Evolutionary conservation across 495 filamentous ascomycete genomes (phyloP).

Genomic region (Terfezia claveryi): DNA sequence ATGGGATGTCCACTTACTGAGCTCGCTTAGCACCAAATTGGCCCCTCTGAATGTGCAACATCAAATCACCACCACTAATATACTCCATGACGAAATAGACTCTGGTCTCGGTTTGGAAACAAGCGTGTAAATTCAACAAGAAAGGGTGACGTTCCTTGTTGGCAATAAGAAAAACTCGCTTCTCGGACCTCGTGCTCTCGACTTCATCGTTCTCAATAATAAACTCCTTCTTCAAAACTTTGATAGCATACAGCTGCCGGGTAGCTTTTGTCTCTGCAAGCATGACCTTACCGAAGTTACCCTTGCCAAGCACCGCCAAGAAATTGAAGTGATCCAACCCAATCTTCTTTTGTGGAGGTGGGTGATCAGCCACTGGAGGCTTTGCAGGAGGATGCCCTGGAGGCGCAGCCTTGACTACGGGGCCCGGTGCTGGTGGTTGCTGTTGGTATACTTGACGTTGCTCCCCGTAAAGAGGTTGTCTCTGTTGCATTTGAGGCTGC

Average conservation of each 20-base stretch:
- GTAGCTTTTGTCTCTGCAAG: constrained; percentile 84
- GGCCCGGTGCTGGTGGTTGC: constrained; percentile 3
- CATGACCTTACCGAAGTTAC: constrained; percentile 99
- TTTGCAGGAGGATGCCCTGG: constrained; percentile 19
- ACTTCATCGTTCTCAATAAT: constrained; percentile 99
- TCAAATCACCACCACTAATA: constrained; percentile 94
- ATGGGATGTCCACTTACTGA: constrained; percentile 40
- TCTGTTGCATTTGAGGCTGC: not conserved
- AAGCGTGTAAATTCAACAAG: constrained; percentile 83
- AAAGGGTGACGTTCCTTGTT: constrained; percentile 98
- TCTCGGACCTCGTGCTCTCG: constrained; percentile 95
- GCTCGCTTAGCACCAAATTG: constrained; percentile 90
- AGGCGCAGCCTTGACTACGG: constrained; percentile 8
- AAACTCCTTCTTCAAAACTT: constrained; percentile 99
- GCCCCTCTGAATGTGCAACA: constrained; percentile 95
- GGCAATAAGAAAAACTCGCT: constrained; percentile 86
- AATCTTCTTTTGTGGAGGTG: constrained; percentile 36
- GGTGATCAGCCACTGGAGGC: constrained; percentile 12
- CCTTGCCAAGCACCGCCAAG: constrained; percentile 92
- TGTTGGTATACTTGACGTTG: constrained; percentile 3
- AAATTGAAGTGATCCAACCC: constrained; percentile 99
- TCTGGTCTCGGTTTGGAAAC: constrained; percentile 96
- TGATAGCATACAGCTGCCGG: constrained; percentile 90
- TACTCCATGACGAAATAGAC: constrained; percentile 99
- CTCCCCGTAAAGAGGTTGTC: not conserved